A percentile compares a stretch with the other conserved stretches of the same genome.
Conservation (phyloP, 2,329 filamentous ascomycete species). For the Chaetomiaceae sp. region DNA sequence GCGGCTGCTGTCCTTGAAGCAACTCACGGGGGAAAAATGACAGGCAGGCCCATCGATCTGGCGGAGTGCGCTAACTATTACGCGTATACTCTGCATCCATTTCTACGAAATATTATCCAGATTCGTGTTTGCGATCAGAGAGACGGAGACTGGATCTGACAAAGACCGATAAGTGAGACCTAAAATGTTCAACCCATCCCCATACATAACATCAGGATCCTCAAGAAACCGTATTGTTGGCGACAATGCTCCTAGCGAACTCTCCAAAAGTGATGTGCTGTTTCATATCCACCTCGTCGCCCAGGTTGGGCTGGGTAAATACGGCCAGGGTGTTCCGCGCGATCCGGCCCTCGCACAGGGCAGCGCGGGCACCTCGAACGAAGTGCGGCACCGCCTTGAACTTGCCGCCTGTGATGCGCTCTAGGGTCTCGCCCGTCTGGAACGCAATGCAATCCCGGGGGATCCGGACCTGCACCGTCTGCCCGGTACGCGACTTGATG, state of each 20-base stretch:
- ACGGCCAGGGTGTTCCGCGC: slow-evolving; percentile 89
- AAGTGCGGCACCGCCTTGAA: slow-evolving; percentile 97
- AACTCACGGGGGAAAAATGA: no score
- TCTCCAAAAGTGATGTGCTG: slow-evolving; percentile 68
- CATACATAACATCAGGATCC: neutral
- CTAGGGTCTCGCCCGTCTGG: slow-evolving; percentile 88
- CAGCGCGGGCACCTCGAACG: slow-evolving; percentile 68
- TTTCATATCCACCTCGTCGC: slow-evolving; percentile 68
- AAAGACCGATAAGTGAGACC: no score
- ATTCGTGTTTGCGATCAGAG: no score
- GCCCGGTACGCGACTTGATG: slow-evolving; percentile 78
- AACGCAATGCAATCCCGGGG: slow-evolving; percentile 90
- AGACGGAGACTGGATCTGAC: no score
- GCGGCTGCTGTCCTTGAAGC: no score
- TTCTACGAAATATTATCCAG: no score
- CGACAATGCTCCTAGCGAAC: slow-evolving; percentile 62
- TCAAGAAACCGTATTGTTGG: slow-evolving; percentile 51
- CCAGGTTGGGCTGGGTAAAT: slow-evolving; percentile 93
- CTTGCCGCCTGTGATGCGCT: slow-evolving; percentile 83
- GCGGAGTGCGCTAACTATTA: no score
- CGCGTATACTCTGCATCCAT: no score
- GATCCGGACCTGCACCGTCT: slow-evolving; percentile 86
- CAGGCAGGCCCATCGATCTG: no score
- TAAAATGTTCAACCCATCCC: no score
- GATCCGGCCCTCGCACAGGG: slow-evolving; percentile 48